These are phyloP conservation scores for Agrocybe pediades DNA, from an alignment of 768 basidiomycete genomes.

Conservation along the genomic window DNA sequence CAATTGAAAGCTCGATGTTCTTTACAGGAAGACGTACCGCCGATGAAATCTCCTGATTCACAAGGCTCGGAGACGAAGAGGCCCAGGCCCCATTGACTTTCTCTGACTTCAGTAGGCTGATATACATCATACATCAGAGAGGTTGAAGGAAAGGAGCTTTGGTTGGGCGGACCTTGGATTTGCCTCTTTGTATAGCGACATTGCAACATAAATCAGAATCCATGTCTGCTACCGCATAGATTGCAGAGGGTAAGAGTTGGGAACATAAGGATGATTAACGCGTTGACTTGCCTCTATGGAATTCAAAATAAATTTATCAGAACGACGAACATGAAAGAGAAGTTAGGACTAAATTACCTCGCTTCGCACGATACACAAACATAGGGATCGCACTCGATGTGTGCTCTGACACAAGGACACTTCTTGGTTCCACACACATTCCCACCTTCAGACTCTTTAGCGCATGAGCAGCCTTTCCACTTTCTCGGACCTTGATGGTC, in stretches of 20 bases:
- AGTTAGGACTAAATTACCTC: conserved; percentile 35
- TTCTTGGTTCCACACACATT: conserved; percentile 35
- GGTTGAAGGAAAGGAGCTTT: background rate
- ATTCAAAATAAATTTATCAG: background rate
- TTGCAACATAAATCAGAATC: conserved; percentile 43
- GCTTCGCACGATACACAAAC: conserved; percentile 55
- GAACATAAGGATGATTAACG: background rate
- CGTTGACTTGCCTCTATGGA: conserved; percentile 20
- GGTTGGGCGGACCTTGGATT: conserved; percentile 39
- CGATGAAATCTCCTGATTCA: conserved; percentile 46
- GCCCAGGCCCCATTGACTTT: conserved; percentile 54
- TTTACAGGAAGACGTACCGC: conserved; percentile 33
- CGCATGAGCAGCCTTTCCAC: conserved; percentile 60
- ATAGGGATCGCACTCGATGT: conserved; percentile 71
- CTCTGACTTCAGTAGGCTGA: conserved; percentile 44
- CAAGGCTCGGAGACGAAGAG: conserved; percentile 50
- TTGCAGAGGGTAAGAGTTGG: background rate
- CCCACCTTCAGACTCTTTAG: conserved; percentile 18
- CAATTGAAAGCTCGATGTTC: background rate
- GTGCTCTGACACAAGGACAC: conserved; percentile 54
- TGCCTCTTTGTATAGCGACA: conserved; percentile 46
- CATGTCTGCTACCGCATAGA: conserved; percentile 26
- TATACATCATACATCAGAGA: background rate
- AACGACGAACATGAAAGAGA: background rate
- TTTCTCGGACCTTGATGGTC: conserved; percentile 48